These are phyloP conservation scores for Phytophthora podocarpi DNA, from an alignment of 352 stramenopile genomes.

Conservation along the genomic window DNA sequence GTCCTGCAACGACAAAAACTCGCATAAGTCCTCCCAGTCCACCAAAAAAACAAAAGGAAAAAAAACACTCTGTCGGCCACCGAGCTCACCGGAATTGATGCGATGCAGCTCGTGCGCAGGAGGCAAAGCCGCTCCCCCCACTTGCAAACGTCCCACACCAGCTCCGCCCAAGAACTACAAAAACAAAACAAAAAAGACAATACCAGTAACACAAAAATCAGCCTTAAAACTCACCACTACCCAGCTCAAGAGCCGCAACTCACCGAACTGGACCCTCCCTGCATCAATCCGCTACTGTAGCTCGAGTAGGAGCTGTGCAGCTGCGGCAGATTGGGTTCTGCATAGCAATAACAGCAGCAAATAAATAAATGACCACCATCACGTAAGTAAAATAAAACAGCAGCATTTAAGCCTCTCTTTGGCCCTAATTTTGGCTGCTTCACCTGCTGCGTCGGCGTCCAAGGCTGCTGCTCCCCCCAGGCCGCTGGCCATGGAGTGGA, in stretches of 20 bases:
- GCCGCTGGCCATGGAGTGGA: constrained; percentile 54
- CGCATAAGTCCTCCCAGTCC: background rate
- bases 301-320: constrained; percentile 41
- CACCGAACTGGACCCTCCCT: constrained; percentile 47
- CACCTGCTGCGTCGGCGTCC: constrained; percentile 28
- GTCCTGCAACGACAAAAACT: constrained; percentile 44
- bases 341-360: background rate
- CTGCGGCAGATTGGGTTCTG: constrained; percentile 20
- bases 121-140: constrained; percentile 34
- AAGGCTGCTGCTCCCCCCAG: constrained; percentile 28
- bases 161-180: constrained; percentile 60
- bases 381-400: background rate
- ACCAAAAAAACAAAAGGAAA: constrained; percentile 4
- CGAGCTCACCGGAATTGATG: constrained; percentile 55
- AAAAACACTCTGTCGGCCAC: background rate
- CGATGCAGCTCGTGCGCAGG: constrained; percentile 63
- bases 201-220: constrained; percentile 4
- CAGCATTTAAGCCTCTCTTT: background rate
- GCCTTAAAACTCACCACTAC: too few species aligned
- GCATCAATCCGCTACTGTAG: constrained; percentile 58
- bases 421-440: too few species aligned
- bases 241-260: constrained; percentile 17
- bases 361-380: background rate
- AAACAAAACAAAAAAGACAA: background rate
- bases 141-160: constrained; percentile 36